These are phyloP conservation scores for Aegilops speltoides DNA, from an alignment of 176 grass and related monocot genomes.

Conservation along the genomic window DNA sequence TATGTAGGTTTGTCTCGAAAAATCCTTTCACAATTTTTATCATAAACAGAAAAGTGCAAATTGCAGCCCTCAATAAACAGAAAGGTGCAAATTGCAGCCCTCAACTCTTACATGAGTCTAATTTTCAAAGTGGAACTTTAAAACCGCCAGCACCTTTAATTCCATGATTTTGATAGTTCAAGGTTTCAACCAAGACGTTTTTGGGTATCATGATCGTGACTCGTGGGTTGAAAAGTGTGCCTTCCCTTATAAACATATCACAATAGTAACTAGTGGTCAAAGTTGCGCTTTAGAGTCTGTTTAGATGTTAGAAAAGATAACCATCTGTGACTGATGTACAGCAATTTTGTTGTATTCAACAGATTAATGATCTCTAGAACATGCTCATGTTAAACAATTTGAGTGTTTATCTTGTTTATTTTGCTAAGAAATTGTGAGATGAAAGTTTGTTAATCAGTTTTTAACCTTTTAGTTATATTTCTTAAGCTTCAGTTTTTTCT, in stretches of 20 bases:
- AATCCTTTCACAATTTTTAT: not conserved
- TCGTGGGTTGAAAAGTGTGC: not conserved
- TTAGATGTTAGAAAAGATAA: not conserved
- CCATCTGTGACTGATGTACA: not conserved
- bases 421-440: conserved; percentile 1
- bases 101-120: not conserved
- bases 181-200: not conserved
- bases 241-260: not conserved
- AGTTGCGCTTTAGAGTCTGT: not conserved
- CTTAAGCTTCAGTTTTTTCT: conserved; percentile 1
- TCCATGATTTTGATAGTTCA: too few species aligned
- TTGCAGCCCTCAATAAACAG: not conserved
- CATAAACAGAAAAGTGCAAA: not conserved
- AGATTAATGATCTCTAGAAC: not conserved
- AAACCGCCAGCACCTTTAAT: too few species aligned
- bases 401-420: conserved; percentile 19
- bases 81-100: not conserved
- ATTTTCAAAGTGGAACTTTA: not conserved
- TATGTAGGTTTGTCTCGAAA: not conserved
- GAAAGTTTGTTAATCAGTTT: not conserved
- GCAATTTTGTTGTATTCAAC: not conserved
- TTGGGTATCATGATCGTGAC: not conserved
- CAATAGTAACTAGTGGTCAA: not conserved
- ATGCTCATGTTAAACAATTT: conserved; percentile 1
- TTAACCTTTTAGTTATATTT: not conserved